Percentiles rank a stretch among this genome's conserved stretches.
Evolutionary conservation across 1,284 basidiomycete species (phyloP).

Genomic region (Coniferiporia weirii): DNA sequence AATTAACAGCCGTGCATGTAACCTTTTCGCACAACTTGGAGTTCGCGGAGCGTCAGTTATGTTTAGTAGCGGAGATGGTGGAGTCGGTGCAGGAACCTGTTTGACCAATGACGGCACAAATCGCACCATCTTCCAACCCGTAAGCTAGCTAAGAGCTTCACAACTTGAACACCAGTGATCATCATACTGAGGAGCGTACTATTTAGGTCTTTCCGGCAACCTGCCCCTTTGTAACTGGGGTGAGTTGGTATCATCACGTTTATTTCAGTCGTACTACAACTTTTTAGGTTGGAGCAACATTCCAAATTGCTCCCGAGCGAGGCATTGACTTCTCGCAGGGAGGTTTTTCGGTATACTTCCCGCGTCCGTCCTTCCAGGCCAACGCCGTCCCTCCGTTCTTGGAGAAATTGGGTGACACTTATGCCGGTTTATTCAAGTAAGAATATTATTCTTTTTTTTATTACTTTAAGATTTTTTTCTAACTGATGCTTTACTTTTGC

Average conservation of each 20-base stretch:
- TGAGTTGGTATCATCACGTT: not conserved
- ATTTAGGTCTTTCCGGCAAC: slow-evolving; percentile 35
- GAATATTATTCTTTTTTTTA: not conserved
- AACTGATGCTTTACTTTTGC: not conserved
- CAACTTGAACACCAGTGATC: not conserved
- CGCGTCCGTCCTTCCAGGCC: slow-evolving; percentile 36
- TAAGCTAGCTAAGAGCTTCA: not conserved
- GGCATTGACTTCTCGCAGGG: slow-evolving; percentile 36
- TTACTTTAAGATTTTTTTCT: not conserved
- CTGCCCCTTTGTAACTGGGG: slow-evolving; percentile 26
- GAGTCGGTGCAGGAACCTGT: slow-evolving; percentile 35
- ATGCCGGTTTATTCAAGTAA: slow-evolving; percentile 27
- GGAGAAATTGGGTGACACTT: slow-evolving; percentile 25
- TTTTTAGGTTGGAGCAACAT: slow-evolving; percentile 26
- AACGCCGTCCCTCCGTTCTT: slow-evolving; percentile 34
- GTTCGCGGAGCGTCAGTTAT: slow-evolving; percentile 40
- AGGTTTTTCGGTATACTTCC: slow-evolving; percentile 46
- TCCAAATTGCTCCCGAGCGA: slow-evolving; percentile 24
- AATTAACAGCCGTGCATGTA: slow-evolving; percentile 34
- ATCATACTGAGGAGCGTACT: not conserved
- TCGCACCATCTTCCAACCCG: slow-evolving; percentile 34
- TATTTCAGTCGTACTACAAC: not conserved
- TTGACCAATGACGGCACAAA: slow-evolving; percentile 36
- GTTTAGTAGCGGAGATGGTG: slow-evolving; percentile 39
- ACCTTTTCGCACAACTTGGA: slow-evolving; percentile 40